A percentile compares a stretch with the other conserved stretches of the same genome.
These are phyloP conservation scores for Dendrobium nobile DNA, from an alignment of 106 monocot species.

Conservation along the genomic window DNA sequence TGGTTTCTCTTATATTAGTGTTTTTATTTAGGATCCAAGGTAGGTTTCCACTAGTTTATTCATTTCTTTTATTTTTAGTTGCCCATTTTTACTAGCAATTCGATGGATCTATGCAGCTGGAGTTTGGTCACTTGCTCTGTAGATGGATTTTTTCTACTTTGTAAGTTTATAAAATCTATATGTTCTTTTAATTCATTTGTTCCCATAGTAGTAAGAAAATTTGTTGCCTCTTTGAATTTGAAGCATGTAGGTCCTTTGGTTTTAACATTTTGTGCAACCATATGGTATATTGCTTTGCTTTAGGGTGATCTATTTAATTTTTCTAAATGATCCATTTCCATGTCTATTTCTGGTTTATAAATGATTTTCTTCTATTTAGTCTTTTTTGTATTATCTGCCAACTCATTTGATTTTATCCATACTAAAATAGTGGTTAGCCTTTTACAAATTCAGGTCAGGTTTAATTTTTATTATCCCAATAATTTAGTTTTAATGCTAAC, in stretches of 20 bases:
- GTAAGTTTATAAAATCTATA: constrained; percentile 28
- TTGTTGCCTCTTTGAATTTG: neutral
- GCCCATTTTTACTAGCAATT: neutral
- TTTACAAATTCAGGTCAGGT: neutral
- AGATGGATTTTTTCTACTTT: constrained; percentile 83
- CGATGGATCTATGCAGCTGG: constrained; percentile 97
- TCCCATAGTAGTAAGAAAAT: neutral
- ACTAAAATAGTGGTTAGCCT: too few relatives aligned
- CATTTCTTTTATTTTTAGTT: too few relatives aligned
- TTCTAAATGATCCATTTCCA: neutral
- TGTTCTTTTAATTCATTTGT: neutral
- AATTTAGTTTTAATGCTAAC: neutral
- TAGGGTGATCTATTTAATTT: neutral
- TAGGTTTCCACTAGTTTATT: too few relatives aligned
- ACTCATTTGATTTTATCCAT: too few relatives aligned
- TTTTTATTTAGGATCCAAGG: too few relatives aligned
- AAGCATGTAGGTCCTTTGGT: neutral
- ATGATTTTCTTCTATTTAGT: neutral
- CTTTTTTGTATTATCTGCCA: too few relatives aligned
- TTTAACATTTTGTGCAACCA: neutral
- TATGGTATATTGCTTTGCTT: neutral
- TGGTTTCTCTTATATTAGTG: too few relatives aligned
- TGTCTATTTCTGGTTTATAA: neutral
- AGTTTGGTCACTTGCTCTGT: constrained; percentile 90
- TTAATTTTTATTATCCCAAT: neutral